Base-by-base conservation (phyloP, 139 green algal species). In the Nannochloris sp. region DNA sequence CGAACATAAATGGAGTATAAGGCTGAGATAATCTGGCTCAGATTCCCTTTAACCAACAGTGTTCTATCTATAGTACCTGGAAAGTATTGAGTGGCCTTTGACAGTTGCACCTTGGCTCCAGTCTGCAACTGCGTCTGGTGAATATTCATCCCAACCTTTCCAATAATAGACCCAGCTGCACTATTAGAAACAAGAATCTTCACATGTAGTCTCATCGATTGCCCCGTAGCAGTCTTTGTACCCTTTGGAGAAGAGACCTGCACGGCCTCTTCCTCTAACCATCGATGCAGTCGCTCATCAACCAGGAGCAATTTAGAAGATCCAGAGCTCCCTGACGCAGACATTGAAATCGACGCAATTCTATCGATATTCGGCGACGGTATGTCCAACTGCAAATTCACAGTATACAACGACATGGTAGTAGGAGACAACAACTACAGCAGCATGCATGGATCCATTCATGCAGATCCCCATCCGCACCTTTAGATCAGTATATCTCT, bases 151-250 rank as follows among this genome's bases (percentile, higher is more conserved):
- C 87, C 87, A 6, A 57, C 79, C 65, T 73, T 73, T 60, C 82
- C 82, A 25, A 94, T 93, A 33, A 93, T 72, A 31, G 73, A 78
- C 20, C 86, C 86, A 5, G 86, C 86, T 37, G 76, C 74, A 6
- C 74, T 67, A 51, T 91, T 91, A 45, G 64, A 78, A 10, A 93
- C 59, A 14, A 93, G 71, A n/a, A 92, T 78, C 62, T 87, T 89
- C 3, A 65, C n/a, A 29, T 77, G 71, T 3, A 77, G 28, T 13
- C 36, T 50, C 8, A 11, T 53, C 4, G 46, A 28, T 8, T 40
- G 33, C 33, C 33, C 33, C 33, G 33, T 8, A 40, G 33, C 33
- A 8, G 11, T 6, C 33, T 40, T 40, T 40, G 8, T 40, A 40
- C 33, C 33, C 33, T 40, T 40, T 40, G 33, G 33, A 4, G 33